Evolutionary conservation across 805 yeast genomes (phyloP), one percentile per base, ranked within the genome.

Genomic region (Soucietia sequanensis): DNA sequence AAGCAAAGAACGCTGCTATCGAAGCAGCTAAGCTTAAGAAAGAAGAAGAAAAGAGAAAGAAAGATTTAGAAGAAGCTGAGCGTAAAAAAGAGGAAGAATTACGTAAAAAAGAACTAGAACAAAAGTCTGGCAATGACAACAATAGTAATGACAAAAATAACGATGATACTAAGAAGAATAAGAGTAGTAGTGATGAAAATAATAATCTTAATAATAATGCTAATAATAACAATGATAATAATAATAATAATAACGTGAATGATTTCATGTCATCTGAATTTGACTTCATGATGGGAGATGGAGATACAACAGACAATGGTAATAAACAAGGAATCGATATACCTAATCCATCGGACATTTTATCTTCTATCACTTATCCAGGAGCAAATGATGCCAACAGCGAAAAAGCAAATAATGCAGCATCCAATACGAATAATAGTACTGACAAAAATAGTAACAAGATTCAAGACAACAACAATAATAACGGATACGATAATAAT

Each of bases 301-400:
- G 33, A 14, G 36, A 35, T 17, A 22, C 30, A n/a, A 20, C 23
- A 27, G 41, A 33, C 7, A 38, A 22, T 4, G 36, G 26, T 14
- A 32, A 26, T 32, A 38, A 51, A 33, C 33, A 39, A 13, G 42
- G 46, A 20, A 30, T 37, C 34, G 56, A 52, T 15, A 51, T 56
- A 10, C 61, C 61, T n/a, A 57, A 60, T 33, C 65, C 66, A 4
- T 42, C 56, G 4, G 63, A 60, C 26, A 58, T 60, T n/a, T 48
- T 58, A 10, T 50, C 58, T 7, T 47, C 59, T 4, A 58, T 59
- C 27, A 48, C 47, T 41, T 54, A 50, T 46, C 22, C 26, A 16
- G 22, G 23, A 16, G 17, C 19, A 11, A 27, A 21, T 10, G 27
- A 19, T 21, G 25, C 21, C 3, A 41, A 38, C 16, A 15, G 15